Evolutionary conservation across 257 asterid genomes (phyloP), one percentile per base, ranked within the genome.

Genomic region (Gynochthodes officinalis): DNA sequence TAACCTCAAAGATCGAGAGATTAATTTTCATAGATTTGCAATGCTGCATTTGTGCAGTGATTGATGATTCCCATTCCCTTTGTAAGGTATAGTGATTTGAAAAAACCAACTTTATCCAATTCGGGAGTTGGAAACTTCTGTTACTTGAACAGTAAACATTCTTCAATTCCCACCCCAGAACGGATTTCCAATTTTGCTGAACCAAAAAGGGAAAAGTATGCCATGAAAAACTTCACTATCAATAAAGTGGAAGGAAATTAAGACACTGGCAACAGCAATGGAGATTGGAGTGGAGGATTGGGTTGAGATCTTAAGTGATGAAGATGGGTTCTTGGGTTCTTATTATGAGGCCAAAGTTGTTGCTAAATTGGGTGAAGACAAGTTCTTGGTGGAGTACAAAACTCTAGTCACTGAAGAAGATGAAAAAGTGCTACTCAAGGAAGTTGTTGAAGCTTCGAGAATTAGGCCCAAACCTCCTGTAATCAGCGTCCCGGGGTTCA

Each of bases 251-350:
- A n/a, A n/a, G n/a, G n/a, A n/a, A n/a, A n/a, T n/a, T n/a, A n/a
- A n/a, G n/a, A n/a, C n/a, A n/a, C n/a, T n/a, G n/a, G n/a, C n/a
- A n/a, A n/a, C 52, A 53, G 60, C 52, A 19, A 69, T 69, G 73
- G 73, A 14, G 23, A 69, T 69, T 15, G 5, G 64, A 4, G 30
- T 32, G 57, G 75, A 65, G 1, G 72, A 76, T 32, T 39, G 30
- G 37, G 74, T 77, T 28, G 81, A 77, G 49, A 62, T 77, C 16
- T 63, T 69, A 67, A 55, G 59, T 42, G 52, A 66, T 2, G 77
- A 72, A 48, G 60, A 77, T 49, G 77, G 81, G 11, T 67, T 77
- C 53, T 35, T 65, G 2, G 81, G 81, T 0, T 72, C 77, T 14
- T 72, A 77, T 52, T 77, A 55, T 25, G 39, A 7, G 8, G 74